Conservation (phyloP, 495 filamentous ascomycete genomes). For the Aspergillus mulundensis region DNA sequence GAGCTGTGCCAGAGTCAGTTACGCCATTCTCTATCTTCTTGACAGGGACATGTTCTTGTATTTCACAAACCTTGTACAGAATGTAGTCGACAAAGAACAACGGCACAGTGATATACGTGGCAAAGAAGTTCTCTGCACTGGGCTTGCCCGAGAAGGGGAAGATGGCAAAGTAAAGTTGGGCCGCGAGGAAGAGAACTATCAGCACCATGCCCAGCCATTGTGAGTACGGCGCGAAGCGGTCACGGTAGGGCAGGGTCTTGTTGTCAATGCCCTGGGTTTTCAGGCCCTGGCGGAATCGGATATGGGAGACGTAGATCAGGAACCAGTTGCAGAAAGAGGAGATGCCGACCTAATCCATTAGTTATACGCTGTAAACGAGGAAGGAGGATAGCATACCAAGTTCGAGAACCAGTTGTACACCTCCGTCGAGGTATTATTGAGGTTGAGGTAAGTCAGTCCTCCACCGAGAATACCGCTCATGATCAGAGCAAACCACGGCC, state of each 20-base stretch:
- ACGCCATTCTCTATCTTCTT: no score
- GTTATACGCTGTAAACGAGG: no score
- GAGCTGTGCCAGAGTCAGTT: neutral
- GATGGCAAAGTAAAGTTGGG: constrained; percentile 52
- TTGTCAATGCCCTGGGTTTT: constrained; percentile 49
- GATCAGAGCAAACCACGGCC: constrained; percentile 21
- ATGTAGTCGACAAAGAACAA: constrained; percentile 27
- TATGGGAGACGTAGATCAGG: constrained; percentile 59
- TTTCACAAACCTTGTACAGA: constrained; percentile 29
- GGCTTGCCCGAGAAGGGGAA: constrained; percentile 28
- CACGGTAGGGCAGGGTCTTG: constrained; percentile 52
- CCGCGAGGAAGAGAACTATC: constrained; percentile 57
- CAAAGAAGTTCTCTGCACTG: constrained; percentile 26
- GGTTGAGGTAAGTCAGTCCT: constrained; percentile 26
- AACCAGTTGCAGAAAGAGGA: constrained; percentile 41
- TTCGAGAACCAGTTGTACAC: constrained; percentile 29
- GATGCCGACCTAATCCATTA: constrained; percentile 24
- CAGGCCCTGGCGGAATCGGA: constrained; percentile 57
- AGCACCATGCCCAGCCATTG: constrained; percentile 53
- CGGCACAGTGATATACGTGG: constrained; percentile 27
- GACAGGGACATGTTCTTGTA: no score
- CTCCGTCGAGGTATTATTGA: constrained; percentile 17
- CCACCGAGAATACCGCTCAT: constrained; percentile 26
- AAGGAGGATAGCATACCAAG: constrained; percentile 14
- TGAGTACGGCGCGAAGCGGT: constrained; percentile 55